Evolutionary conservation across 2,329 filamentous ascomycete species (phyloP).

Genomic region (Stagonosporopsis chrysanthemi): DNA sequence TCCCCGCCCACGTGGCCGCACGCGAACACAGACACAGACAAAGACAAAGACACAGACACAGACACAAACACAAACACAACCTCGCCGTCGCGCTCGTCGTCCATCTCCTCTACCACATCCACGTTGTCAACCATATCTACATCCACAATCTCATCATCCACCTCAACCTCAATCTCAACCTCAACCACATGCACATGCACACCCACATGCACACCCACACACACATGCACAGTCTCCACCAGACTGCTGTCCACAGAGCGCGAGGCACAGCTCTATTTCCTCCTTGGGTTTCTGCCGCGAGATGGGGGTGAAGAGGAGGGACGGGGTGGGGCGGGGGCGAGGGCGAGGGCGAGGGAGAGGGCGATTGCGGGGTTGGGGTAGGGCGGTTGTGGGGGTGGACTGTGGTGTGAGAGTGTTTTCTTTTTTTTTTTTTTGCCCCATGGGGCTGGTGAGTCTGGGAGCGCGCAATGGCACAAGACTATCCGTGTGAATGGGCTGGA

Average conservation of each 20-base stretch:
- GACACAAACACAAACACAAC: too few relatives aligned
- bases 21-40: too few relatives aligned
- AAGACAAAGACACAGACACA: too few relatives aligned
- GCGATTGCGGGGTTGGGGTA: conserved; percentile 2
- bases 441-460: too few relatives aligned
- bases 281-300: conserved; percentile 32
- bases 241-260: conserved; percentile 18
- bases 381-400: not conserved
- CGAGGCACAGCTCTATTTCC: conserved; percentile 37
- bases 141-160: not conserved
- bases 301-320: too few relatives aligned
- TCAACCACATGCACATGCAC: conserved; percentile 19
- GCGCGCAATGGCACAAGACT: too few relatives aligned
- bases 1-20: too few relatives aligned
- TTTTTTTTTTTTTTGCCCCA: too few relatives aligned
- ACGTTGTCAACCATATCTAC: not conserved
- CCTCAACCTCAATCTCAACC: not conserved
- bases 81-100: conserved; percentile 2
- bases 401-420: too few relatives aligned
- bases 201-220: conserved; percentile 11
- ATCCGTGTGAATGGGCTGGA: too few relatives aligned
- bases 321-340: too few relatives aligned
- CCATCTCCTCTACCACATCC: conserved; percentile 9
- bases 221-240: conserved; percentile 5
- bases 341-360: not conserved